Evolutionary conservation across 2,329 filamentous ascomycete species (phyloP).

Genomic region (Aspergillus flavus): DNA sequence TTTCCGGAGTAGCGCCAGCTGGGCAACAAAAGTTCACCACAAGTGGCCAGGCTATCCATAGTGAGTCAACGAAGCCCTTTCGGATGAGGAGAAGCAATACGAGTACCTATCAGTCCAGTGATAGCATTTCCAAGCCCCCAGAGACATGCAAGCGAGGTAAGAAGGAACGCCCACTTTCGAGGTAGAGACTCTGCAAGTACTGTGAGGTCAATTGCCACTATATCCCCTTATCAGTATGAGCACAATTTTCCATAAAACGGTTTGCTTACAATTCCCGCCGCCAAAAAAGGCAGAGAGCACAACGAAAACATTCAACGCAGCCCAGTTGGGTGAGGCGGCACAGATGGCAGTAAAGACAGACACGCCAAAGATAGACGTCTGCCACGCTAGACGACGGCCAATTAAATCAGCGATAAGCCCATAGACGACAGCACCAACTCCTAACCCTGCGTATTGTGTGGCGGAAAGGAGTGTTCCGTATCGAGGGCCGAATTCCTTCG

Average conservation of each 20-base stretch:
- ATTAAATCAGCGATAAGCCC: constrained; percentile 8
- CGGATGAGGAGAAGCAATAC: background rate
- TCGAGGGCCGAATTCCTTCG: constrained; percentile 9
- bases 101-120: constrained; percentile 50
- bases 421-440: background rate
- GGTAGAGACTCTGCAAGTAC: background rate
- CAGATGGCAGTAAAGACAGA: constrained; percentile 10
- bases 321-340: constrained; percentile 10
- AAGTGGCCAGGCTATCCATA: background rate
- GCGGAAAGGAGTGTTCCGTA: constrained; percentile 4
- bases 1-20: background rate
- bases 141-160: background rate
- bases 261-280: background rate
- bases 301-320: background rate
- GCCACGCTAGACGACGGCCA: constrained; percentile 13
- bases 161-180: background rate
- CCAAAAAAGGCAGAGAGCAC: background rate
- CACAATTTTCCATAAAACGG: background rate
- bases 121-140: constrained; percentile 45
- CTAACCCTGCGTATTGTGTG: background rate
- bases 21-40: background rate
- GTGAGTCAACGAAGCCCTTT: background rate
- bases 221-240: background rate
- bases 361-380: constrained; percentile 12
- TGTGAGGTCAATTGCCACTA: background rate